Conservation (phyloP, 495 filamentous ascomycete genomes). For the Lichenothelia convexa region DNA sequence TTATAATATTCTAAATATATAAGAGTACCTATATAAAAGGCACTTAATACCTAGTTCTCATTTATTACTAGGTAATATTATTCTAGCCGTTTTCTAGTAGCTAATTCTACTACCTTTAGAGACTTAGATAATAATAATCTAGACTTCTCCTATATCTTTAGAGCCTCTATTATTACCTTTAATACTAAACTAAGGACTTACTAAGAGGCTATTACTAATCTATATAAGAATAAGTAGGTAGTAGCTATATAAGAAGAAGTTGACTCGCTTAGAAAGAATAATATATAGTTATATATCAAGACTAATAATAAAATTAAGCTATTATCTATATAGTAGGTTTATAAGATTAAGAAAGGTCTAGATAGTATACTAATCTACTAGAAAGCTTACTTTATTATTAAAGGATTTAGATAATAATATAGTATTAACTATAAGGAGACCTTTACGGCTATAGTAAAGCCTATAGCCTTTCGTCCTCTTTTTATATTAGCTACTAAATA, state of each 20-base stretch:
- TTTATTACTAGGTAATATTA: too few relatives aligned
- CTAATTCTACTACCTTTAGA: too few relatives aligned
- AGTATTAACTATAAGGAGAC: neutral
- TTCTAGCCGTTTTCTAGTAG: too few relatives aligned
- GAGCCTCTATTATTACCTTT: neutral
- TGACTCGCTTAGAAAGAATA: too few relatives aligned
- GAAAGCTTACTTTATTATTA: neutral
- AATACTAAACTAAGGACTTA: neutral
- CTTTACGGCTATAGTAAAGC: neutral
- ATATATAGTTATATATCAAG: neutral
- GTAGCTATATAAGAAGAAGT: too few relatives aligned
- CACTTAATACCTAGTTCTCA: too few relatives aligned
- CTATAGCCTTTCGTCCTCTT: too few relatives aligned
- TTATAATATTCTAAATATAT: neutral
- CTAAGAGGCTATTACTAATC: neutral
- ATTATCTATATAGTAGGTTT: too few relatives aligned
- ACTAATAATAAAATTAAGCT: too few relatives aligned
- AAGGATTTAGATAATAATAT: neutral
- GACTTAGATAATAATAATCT: too few relatives aligned
- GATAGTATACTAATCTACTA: neutral
- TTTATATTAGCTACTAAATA: too few relatives aligned
- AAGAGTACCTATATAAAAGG: too few relatives aligned
- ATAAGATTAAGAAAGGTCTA: neutral
- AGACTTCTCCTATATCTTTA: neutral
- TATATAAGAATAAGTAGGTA: neutral